Evolutionary conservation across 2,329 filamentous ascomycete species (phyloP), one percentile per base, ranked within the genome.

Genomic region (Hirsutella minnesotensis): DNA sequence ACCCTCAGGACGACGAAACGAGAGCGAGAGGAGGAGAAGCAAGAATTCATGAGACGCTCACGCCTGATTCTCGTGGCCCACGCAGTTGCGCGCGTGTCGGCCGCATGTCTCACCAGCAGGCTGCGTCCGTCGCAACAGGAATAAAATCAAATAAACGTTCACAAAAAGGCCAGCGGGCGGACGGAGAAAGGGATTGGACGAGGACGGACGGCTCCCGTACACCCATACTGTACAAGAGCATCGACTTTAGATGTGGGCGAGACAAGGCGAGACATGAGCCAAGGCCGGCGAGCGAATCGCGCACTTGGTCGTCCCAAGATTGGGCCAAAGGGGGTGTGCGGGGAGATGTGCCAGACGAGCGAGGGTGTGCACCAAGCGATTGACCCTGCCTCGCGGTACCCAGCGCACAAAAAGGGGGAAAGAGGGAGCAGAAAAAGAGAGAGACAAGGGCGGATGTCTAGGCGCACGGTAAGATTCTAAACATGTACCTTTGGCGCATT

Each of bases 101-200:
- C 34, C 8, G 40, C 15, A 37, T 44, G 47, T 49, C 47, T 49
- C 47, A 49, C 46, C 46, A 46, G 41, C 20, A 36, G 46, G 41
- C 47, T 51, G 49, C 49, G 49, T 50, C 49, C 49, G 49, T 51
- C 49, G 49, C 49, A 51, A 39, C 19, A 15, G 20, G n/a, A 33
- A n/a, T 5, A 33, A 33, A 33, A 33, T 33, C 10, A 33, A 33
- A 33, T 33, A 16, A n/a, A 33, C 10, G 31, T 15, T n/a, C n/a
- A n/a, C 10, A 33, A 34, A 34, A 34, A 48, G 46, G 38, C 22
- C 21, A 22, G 13, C 13, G n/a, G 18, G 21, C 22, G 29, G 13
- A 18, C 22, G 2, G 36, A n/a, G 18, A 10, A 13, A 12, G 20
- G 36, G 3, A 24, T 10, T 15, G 19, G 20, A 15, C 4, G n/a